These are phyloP conservation scores for Penicillium frequentans DNA, from an alignment of 2,329 filamentous ascomycete species.

Conservation along the genomic window DNA sequence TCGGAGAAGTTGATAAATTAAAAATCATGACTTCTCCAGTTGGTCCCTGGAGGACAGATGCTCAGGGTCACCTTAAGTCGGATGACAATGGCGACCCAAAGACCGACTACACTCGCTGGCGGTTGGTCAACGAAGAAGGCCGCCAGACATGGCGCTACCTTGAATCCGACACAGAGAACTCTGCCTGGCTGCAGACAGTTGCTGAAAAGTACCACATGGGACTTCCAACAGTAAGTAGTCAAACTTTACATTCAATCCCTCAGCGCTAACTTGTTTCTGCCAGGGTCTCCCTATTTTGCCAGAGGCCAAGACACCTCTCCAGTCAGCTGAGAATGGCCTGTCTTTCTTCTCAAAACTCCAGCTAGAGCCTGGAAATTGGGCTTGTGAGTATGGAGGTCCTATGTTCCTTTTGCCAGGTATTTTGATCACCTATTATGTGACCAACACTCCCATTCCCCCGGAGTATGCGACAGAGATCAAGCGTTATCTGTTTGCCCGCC, in stretches of 20 bases:
- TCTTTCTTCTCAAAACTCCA: slow-evolving; percentile 89
- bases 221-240: slow-evolving; percentile 65
- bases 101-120: slow-evolving; percentile 82
- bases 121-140: slow-evolving; percentile 77
- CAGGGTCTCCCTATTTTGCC: slow-evolving; percentile 75
- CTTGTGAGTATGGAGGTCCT: slow-evolving; percentile 93
- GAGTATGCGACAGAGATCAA: slow-evolving; percentile 84
- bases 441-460: slow-evolving; percentile 79
- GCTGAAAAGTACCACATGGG: slow-evolving; percentile 91
- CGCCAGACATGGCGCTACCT: slow-evolving; percentile 95
- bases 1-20: neutral
- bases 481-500: slow-evolving; percentile 84
- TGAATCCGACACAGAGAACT: slow-evolving; percentile 65
- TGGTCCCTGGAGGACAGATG: slow-evolving; percentile 34
- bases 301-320: slow-evolving; percentile 68
- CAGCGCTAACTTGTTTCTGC: slow-evolving; percentile 2
- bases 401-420: slow-evolving; percentile 92
- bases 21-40: slow-evolving; percentile 29
- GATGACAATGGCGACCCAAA: slow-evolving; percentile 45
- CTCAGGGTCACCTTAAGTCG: slow-evolving; percentile 35
- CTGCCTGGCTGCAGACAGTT: slow-evolving; percentile 79
- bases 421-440: slow-evolving; percentile 84
- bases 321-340: slow-evolving; percentile 79
- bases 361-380: slow-evolving; percentile 88
- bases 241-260: neutral